Evolutionary conservation across 2,329 filamentous ascomycete species (phyloP).

Genomic region (Uncinocarpus reesii): DNA sequence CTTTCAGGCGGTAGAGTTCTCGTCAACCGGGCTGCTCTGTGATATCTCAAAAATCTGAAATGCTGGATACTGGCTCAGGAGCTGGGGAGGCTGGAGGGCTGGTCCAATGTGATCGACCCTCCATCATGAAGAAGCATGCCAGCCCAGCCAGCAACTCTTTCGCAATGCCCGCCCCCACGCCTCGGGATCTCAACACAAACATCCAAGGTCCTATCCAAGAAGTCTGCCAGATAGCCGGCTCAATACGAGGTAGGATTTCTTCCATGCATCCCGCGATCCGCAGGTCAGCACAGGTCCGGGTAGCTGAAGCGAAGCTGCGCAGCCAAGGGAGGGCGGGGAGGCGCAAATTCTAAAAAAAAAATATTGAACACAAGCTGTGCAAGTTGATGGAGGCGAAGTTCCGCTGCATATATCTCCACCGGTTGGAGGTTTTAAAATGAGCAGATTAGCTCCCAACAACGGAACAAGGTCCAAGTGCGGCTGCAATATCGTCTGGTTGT

Average conservation of each 20-base stretch:
- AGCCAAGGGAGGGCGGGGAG: no score
- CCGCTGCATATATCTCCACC: slow-evolving; percentile 1
- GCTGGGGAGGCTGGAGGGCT: no score
- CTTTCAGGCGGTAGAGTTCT: no score
- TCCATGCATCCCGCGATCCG: neutral
- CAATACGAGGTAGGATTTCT: slow-evolving; percentile 7
- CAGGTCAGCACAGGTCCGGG: neutral
- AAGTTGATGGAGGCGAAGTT: neutral
- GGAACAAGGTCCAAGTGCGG: neutral
- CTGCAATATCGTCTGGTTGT: neutral
- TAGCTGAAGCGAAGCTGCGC: neutral
- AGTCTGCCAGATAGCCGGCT: neutral
- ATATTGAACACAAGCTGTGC: neutral
- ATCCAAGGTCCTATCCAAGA: neutral
- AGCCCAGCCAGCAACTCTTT: no score
- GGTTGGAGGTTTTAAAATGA: slow-evolving; percentile 1
- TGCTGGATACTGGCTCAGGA: no score
- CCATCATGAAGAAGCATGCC: no score
- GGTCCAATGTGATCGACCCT: no score
- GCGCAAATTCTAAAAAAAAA: no score
- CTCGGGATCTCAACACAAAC: neutral
- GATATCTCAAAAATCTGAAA: no score
- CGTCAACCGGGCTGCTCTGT: no score
- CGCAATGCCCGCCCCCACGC: no score
- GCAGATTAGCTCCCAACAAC: slow-evolving; percentile 5